These are phyloP conservation scores for Fusarium brevicatenulatum DNA, from an alignment of 2,329 filamentous ascomycete species.

Conservation along the genomic window DNA sequence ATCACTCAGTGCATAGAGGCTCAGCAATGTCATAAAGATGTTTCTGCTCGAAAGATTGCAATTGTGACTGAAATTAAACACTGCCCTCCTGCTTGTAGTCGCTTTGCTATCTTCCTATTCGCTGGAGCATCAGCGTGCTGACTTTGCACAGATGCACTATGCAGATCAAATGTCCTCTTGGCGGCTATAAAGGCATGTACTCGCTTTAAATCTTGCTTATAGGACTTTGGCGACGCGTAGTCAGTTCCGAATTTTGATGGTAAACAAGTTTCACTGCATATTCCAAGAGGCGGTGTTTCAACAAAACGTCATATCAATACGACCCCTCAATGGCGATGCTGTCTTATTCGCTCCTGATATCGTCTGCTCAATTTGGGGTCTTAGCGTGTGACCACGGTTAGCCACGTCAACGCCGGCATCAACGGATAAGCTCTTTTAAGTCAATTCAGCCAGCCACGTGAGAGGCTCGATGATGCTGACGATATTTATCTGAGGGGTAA, in stretches of 20 bases:
- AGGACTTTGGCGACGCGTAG: background rate
- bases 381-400: background rate
- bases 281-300: background rate
- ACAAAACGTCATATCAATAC: background rate
- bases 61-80: background rate
- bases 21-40: background rate
- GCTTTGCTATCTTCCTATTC: background rate
- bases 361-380: background rate
- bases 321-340: constrained; percentile 16
- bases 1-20: background rate
- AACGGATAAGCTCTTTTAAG: background rate
- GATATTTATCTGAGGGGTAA: constrained; percentile 13
- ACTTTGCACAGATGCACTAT: background rate
- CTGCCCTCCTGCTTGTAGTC: background rate
- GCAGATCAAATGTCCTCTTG: background rate
- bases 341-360: constrained; percentile 11
- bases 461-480: constrained; percentile 6
- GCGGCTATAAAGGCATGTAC: background rate
- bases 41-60: background rate
- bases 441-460: constrained; percentile 8
- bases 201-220: background rate
- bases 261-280: background rate
- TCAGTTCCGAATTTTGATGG: background rate
- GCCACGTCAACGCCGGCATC: background rate
- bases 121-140: background rate